phyloP scores from a whole-genome alignment of 805 yeast species.

The Candida takata region DNA sequence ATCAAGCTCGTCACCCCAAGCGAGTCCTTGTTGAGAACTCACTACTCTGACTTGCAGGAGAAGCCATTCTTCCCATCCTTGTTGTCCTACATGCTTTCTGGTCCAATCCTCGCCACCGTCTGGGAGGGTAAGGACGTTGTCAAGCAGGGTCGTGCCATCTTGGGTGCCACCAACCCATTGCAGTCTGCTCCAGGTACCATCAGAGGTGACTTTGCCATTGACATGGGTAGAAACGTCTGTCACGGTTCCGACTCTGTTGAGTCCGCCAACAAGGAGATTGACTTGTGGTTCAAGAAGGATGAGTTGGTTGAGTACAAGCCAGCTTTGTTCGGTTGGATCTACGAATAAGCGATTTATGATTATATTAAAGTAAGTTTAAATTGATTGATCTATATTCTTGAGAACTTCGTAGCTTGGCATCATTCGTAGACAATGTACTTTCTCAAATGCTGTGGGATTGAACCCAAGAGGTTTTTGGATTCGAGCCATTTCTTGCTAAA shows the following conservation, averaged over 20 bases:
- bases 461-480: slow-evolving; percentile 54
- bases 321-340: slow-evolving; percentile 80
- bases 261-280: slow-evolving; percentile 92
- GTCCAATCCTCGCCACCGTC: slow-evolving; percentile 97
- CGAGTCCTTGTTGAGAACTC: slow-evolving; percentile 82
- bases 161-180: slow-evolving; percentile 99
- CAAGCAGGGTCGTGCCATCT: slow-evolving; percentile 94
- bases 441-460: slow-evolving; percentile 62
- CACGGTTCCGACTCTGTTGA: slow-evolving; percentile 99
- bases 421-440: slow-evolving; percentile 49
- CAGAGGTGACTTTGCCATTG: slow-evolving; percentile 98
- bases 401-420: not conserved
- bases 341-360: slow-evolving; percentile 56
- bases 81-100: slow-evolving; percentile 93
- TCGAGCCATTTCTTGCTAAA: slow-evolving; percentile 76
- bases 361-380: not conserved
- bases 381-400: not conserved
- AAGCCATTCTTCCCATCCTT: slow-evolving; percentile 99
- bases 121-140: slow-evolving; percentile 99
- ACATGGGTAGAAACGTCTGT: slow-evolving; percentile 98
- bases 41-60: slow-evolving; percentile 89
- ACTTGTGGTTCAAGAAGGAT: slow-evolving; percentile 95
- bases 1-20: slow-evolving; percentile 86
- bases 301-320: slow-evolving; percentile 92
- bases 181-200: slow-evolving; percentile 98